Evolutionary conservation across 75 land plant species (phyloP), one percentile per base, ranked within the genome.

Genomic region (Cunninghamia lanceolata): DNA sequence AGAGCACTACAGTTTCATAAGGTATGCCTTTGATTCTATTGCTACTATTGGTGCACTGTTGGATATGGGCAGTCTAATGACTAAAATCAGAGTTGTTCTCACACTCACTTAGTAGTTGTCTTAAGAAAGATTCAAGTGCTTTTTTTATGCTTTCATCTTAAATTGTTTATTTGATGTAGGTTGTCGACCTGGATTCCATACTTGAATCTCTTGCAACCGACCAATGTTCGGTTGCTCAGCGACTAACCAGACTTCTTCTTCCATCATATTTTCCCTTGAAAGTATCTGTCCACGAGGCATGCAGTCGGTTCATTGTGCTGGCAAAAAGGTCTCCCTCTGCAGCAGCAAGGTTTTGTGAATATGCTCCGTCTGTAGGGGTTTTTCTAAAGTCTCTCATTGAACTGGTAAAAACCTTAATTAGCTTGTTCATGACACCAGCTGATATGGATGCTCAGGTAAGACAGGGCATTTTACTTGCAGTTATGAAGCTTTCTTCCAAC

Each of bases 191-290:
- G 87, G 95, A 95, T 84, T 71, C 87, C 8, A 85, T 96, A 70
- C 85, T 96, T 39, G 87, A 88, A 39, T 83, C 90, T 17, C 92
- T 96, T 66, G 95, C 94, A 86, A 88, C 82, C 86, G 99, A 96
- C 84, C 89, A 92, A 76, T 68, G 93, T 35, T 81, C 59, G 43
- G 89, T 96, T 83, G 94, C 94, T 42, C 85, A 87, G 38, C 92
- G 89, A 82, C 88, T 96, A 10, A 96, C 99, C n/a, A 92, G 86
- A 86, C 91, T 96, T 30, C 93, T 95, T 15, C 82, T 95, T 38
- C 93, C 99, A 59, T 93, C 99, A 47, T 96, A 96, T 75, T 96
- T 96, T 39, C 96, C 99, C 39, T 89, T 91, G 38, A 92, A 94
- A 84, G 86, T 91, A n/a, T 36, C 87, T 21, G 25, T 71, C 14